A percentile compares a stretch with the other conserved stretches of the same genome.
phyloP scores from a whole-genome alignment of 2,329 filamentous ascomycete genomes.

The Cladosporium austrohemisphaericum region DNA sequence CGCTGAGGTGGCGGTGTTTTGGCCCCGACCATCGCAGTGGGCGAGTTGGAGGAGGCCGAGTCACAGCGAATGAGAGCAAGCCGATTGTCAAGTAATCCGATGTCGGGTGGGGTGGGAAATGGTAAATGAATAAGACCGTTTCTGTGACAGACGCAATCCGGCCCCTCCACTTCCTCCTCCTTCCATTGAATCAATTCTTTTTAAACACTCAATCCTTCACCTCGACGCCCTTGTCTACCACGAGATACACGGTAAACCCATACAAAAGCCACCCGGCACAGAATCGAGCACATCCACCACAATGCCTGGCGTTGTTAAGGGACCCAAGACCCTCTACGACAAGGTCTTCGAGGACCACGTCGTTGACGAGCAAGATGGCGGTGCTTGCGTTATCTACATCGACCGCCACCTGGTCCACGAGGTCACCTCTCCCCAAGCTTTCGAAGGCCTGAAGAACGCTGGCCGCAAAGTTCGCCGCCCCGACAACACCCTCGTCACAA shows the following conservation, averaged over 20 bases:
- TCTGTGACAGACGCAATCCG: not conserved
- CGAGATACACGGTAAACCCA: not conserved
- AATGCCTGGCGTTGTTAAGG: constrained; percentile 33
- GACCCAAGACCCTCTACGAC: constrained; percentile 61
- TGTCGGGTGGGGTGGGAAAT: constrained; percentile 13
- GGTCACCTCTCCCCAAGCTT: constrained; percentile 98
- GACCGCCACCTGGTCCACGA: constrained; percentile 96
- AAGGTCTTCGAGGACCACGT: constrained; percentile 95
- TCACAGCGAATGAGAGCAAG: constrained; percentile 10
- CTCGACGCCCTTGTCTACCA: too few relatives aligned
- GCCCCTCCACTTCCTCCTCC: not conserved
- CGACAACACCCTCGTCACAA: constrained; percentile 94
- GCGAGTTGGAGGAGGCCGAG: not conserved
- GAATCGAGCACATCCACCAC: constrained; percentile 6
- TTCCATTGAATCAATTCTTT: not conserved
- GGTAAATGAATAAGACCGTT: constrained; percentile 1
- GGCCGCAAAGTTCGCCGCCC: constrained; percentile 83
- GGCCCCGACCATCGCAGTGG: not conserved
- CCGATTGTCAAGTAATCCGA: constrained; percentile 10
- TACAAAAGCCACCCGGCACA: not conserved
- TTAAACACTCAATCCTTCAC: not conserved
- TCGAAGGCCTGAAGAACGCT: constrained; percentile 90
- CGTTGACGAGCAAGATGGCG: constrained; percentile 91
- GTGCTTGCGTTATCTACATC: constrained; percentile 89
- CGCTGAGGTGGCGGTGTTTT: constrained; percentile 1